A percentile compares a stretch with the other conserved stretches of the same genome.
Conservation (phyloP, 129 eudicot genomes). For the Lonicera japonica region DNA sequence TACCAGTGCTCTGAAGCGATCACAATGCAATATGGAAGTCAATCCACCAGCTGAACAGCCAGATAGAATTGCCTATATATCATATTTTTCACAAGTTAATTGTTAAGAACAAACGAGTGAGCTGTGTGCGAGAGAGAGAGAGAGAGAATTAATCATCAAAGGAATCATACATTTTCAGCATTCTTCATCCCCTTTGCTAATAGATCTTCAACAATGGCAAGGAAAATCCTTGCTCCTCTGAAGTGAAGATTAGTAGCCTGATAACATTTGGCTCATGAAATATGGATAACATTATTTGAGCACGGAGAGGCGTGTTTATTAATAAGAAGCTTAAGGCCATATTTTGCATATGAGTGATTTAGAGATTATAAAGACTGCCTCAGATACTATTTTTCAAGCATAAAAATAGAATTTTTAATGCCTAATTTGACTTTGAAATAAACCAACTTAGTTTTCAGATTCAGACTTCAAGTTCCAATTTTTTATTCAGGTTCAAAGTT, state of each 20-base stretch:
- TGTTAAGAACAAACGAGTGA: neutral
- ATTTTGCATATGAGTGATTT: too few relatives aligned
- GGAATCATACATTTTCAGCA: constrained; percentile 60
- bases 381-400: too few relatives aligned
- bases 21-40: constrained; percentile 76
- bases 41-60: constrained; percentile 99
- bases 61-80: constrained; percentile 65
- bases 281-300: neutral
- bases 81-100: constrained; percentile 3
- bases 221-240: constrained; percentile 84
- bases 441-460: too few relatives aligned
- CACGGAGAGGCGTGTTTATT: too few relatives aligned
- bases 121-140: constrained; percentile 1
- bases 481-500: too few relatives aligned
- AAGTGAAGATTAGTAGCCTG: constrained; percentile 72
- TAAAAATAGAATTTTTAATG: too few relatives aligned
- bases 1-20: constrained; percentile 54
- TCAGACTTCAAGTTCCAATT: too few relatives aligned
- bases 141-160: neutral
- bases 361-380: too few relatives aligned
- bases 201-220: constrained; percentile 74
- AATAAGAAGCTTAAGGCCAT: too few relatives aligned
- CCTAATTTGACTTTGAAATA: too few relatives aligned
- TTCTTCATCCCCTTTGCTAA: constrained; percentile 78
- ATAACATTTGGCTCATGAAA: neutral